Evolutionary conservation across 2,329 filamentous ascomycete species (phyloP), one percentile per base, ranked within the genome.

Genomic region (Sporothrix dimorphospora): DNA sequence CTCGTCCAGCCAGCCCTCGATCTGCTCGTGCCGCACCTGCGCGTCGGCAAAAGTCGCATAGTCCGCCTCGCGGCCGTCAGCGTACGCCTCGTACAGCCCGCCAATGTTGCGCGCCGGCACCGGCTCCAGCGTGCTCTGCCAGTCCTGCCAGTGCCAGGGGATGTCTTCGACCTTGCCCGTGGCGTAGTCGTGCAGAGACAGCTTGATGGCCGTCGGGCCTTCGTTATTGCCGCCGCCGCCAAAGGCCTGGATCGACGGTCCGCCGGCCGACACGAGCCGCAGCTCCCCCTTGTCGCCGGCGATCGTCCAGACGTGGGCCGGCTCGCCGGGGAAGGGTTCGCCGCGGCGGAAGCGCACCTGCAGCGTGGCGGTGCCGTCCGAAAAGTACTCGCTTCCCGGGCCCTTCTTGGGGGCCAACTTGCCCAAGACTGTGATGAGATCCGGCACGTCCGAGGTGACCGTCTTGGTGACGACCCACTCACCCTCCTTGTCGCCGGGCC

Each of bases 71-170:
- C 77, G 74, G 51, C 75, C 78, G 0, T 77, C 74, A 8, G 85
- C 85, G 79, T 84, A 88, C 0, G 81, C 82, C 75, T 91, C 88
- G 78, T 90, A 91, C 0, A 89, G 75, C 24, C 82, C 82, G 0
- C 83, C 88, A 38, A 90, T 84, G 74, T 84, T 86, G 69, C 85
- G 81, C 0, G 82, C 83, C 3, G 79, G 75, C 0, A 82, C 47
- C 0, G 85, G 83, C 21, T 59, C 47, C 12, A 42, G 38, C 24
- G 19, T 19, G 16, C 4, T 49, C 76, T 85, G 85, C 79, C 83
- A 85, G 3, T 83, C 82, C 16, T 81, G 78, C 81, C 83, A 88
- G 8, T 80, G 78, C 80, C 83, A 84, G 0, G 81, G 75, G 0
- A 87, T 77, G 3, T 80, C 74, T 14, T 85, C 81, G 0, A 87